Conservation (phyloP, 148 eudicot genomes). For the Polygonum aviculare region DNA sequence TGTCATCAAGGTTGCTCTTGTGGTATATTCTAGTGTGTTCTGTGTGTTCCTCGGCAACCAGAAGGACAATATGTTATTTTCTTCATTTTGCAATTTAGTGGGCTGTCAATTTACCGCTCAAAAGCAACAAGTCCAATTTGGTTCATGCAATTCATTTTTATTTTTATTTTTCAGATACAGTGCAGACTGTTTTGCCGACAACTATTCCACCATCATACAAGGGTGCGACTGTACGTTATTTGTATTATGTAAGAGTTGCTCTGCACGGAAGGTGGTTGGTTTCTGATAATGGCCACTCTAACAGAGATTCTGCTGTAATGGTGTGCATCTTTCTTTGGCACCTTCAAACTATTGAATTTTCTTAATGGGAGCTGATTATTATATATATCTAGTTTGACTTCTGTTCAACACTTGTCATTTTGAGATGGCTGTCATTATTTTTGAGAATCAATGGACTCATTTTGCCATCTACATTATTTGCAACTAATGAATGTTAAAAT, state of each 20-base stretch:
- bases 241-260: constrained; percentile 62
- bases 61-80: not conserved
- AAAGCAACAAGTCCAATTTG: not conserved
- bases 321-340: constrained; percentile 30
- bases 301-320: constrained; percentile 43
- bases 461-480: not conserved
- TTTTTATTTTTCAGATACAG: constrained; percentile 54
- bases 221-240: constrained; percentile 83
- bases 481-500: constrained; percentile 12
- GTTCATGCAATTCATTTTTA: constrained; percentile 10
- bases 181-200: constrained; percentile 68
- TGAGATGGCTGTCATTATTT: not conserved
- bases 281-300: constrained; percentile 55
- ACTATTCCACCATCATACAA: constrained; percentile 81
- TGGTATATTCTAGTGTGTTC: not conserved
- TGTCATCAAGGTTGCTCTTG: not conserved
- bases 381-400: not conserved
- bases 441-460: not conserved
- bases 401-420: not conserved
- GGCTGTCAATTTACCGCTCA: not conserved
- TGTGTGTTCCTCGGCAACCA: not conserved
- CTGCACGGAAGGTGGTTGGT: constrained; percentile 59
- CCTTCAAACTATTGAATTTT: not conserved
- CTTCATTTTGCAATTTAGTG: not conserved
- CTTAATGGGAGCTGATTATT: not conserved